Base-by-base conservation (phyloP, 2,329 filamentous ascomycete species). In the Colletotrichum noveboracense region DNA sequence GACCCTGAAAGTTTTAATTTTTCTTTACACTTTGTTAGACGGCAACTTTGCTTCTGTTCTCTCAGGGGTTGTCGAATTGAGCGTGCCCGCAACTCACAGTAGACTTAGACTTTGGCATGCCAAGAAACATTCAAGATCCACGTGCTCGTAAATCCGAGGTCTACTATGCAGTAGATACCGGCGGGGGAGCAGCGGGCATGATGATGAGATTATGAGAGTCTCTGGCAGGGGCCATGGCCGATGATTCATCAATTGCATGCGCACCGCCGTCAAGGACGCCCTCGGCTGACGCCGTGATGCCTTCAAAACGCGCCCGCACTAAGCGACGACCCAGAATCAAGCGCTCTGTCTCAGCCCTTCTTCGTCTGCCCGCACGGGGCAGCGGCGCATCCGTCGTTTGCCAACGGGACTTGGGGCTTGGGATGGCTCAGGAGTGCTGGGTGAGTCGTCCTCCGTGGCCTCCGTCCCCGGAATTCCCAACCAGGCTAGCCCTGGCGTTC, bases 221-320 rank as follows among this genome's bases (percentile, higher is more conserved):
- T n/a, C 18, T 34, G 28, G 21, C 62, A 38, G 34, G 70, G 64
- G 36, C 16, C 16, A 32, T 14, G 43, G 64, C n/a, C 24, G 32
- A 26, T 70, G 30, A 67, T 67, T 34, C 69, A 52, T 65, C 26
- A 64, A 66, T 66, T 56, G 58, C 60, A 28, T 34, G 65, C 43
- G 43, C 65, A 55, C 18, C 28, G 18, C 43, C 65, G 21, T 67
- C 65, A 36, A 6, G 55, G 36, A 48, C 38, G 60, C 24, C 13
- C 43, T 73, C 71, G 30, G 66, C 66, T 55, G 71, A 70, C 71
- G 66, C 69, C 62, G 38, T 64, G 38, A 62, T 72, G 30, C 69
- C 69, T 55, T 66, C 62, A 24, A 38, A n/a, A 55, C 52, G 36
- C 69, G 73, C 73, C 69, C 73, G 73, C 73, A 72, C 69, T 64